Conservation (phyloP, 108 stramenopile genomes). For the Pseudonitzschia delicatissima region DNA sequence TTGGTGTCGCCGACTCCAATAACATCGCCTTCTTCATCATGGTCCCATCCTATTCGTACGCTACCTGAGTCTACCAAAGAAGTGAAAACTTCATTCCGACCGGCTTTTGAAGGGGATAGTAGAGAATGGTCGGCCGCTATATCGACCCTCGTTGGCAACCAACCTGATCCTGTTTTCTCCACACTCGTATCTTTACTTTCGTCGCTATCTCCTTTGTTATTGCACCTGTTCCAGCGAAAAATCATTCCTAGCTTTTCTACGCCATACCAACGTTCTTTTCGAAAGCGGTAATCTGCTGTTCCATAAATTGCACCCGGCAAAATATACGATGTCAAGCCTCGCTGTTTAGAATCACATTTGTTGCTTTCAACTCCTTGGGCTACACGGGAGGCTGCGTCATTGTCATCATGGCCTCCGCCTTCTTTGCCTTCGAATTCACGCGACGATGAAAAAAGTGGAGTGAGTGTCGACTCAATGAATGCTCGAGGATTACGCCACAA, state of each 20-base stretch:
- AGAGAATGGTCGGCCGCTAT: not conserved
- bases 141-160: conserved; percentile 1
- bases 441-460: not conserved
- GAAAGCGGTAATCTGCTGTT: conserved; percentile 6
- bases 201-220: not conserved
- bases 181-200: not conserved
- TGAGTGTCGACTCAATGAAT: not conserved
- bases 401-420: not conserved
- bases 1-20: conserved; percentile 47
- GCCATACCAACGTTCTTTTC: conserved; percentile 8
- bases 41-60: not conserved
- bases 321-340: not conserved
- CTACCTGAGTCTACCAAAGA: conserved; percentile 7
- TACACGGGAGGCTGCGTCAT: not conserved
- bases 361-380: not conserved
- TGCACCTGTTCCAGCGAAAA: conserved; percentile 1
- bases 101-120: not conserved
- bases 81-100: not conserved
- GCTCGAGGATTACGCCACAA: conserved; percentile 1
- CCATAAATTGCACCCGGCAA: not conserved
- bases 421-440: not conserved
- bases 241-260: not conserved
- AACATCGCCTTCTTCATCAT: not conserved
- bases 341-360: not conserved
- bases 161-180: not conserved